Percentiles rank a stretch among this genome's conserved stretches.
These are phyloP conservation scores for Gloeophyllum trabeum DNA, from an alignment of 768 basidiomycete species.

Conservation along the genomic window DNA sequence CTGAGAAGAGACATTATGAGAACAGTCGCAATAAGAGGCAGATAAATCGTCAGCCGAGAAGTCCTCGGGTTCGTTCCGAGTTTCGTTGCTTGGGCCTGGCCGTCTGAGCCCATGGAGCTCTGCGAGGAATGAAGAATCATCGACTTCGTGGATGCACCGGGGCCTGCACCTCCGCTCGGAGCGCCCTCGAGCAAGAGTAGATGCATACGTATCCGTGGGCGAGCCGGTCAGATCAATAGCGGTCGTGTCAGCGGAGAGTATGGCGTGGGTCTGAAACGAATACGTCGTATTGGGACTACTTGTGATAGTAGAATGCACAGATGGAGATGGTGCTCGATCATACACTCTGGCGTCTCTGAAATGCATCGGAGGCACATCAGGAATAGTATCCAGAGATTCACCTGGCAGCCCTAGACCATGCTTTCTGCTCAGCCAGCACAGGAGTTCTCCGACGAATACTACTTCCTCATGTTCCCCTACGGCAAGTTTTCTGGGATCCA, in stretches of 20 bases:
- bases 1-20: too few species aligned
- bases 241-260: too few species aligned
- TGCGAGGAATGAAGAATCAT: slow-evolving; percentile 22
- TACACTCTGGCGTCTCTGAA: background rate
- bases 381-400: background rate
- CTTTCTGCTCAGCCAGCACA: slow-evolving; percentile 57
- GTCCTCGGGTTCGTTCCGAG: slow-evolving; percentile 1
- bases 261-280: too few species aligned
- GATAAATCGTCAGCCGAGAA: slow-evolving; percentile 2
- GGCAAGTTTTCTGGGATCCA: slow-evolving; percentile 59
- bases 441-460: slow-evolving; percentile 50
- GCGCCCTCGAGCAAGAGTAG: slow-evolving; percentile 5
- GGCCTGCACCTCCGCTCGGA: slow-evolving; percentile 13
- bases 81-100: background rate
- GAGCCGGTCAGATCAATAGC: slow-evolving; percentile 23
- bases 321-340: slow-evolving; percentile 11
- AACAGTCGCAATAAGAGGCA: slow-evolving; percentile 10
- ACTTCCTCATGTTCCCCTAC: slow-evolving; percentile 56
- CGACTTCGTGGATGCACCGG: slow-evolving; percentile 47
- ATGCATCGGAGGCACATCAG: background rate
- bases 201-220: slow-evolving; percentile 9
- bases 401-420: slow-evolving; percentile 23
- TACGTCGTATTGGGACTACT: slow-evolving; percentile 19
- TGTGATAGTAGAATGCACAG: slow-evolving; percentile 23
- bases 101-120: slow-evolving; percentile 8